These are phyloP conservation scores for Cystobasidiaceae sp. DNA, from an alignment of 1,284 basidiomycete genomes.

Conservation along the genomic window DNA sequence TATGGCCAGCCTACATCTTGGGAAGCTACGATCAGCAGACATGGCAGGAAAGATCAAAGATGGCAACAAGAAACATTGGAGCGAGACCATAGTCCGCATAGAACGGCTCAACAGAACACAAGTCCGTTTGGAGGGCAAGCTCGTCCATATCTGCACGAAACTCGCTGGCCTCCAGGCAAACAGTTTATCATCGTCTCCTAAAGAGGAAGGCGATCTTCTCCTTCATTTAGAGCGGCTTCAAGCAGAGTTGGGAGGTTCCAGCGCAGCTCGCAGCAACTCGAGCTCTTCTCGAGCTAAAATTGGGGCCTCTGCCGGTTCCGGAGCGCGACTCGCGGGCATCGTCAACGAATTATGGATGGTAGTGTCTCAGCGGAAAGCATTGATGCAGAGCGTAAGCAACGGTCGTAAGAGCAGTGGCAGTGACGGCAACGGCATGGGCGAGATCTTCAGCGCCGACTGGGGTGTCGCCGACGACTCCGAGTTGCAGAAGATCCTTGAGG, in stretches of 20 bases:
- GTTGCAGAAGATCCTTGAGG: slow-evolving; percentile 21
- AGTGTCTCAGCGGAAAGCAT: slow-evolving; percentile 26
- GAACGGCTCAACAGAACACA: slow-evolving; percentile 13
- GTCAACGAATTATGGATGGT: slow-evolving; percentile 30
- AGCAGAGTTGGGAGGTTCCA: slow-evolving; percentile 7
- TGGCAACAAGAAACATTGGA: slow-evolving; percentile 31
- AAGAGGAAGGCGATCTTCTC: slow-evolving; percentile 18
- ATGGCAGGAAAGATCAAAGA: slow-evolving; percentile 20
- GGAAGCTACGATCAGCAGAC: slow-evolving; percentile 3
- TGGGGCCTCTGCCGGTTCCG: neutral
- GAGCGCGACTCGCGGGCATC: slow-evolving; percentile 19
- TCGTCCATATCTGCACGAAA: slow-evolving; percentile 20
- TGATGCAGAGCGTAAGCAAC: slow-evolving; percentile 8
- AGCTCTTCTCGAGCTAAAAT: neutral
- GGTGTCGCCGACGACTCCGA: slow-evolving; percentile 18
- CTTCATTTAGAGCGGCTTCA: slow-evolving; percentile 16
- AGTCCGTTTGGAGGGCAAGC: slow-evolving; percentile 11
- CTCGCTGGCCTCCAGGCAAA: slow-evolving; percentile 23
- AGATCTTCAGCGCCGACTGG: slow-evolving; percentile 9
- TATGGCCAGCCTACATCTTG: slow-evolving; percentile 11
- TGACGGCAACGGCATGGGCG: neutral
- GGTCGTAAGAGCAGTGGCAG: neutral
- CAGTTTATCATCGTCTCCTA: neutral
- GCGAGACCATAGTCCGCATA: slow-evolving; percentile 18
- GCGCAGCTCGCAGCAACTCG: neutral